A percentile compares a stretch with the other conserved stretches of the same genome.
Conservation (phyloP, 2,329 filamentous ascomycete species). For the Ceratocystis variospora region DNA sequence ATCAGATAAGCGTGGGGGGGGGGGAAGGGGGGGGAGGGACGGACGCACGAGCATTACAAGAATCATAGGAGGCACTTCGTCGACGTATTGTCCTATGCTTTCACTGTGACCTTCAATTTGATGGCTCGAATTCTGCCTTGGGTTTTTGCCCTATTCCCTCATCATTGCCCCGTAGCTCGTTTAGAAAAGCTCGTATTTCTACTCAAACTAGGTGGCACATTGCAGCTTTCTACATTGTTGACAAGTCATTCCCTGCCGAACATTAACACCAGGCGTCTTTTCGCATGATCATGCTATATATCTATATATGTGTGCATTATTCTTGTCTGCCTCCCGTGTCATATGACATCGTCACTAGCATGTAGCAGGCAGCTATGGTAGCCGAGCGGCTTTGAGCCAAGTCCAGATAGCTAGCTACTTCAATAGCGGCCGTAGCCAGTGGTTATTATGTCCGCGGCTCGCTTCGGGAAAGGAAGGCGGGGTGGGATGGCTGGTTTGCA, state of each 20-base stretch:
- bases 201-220: background rate
- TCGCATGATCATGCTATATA: background rate
- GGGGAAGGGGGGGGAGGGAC: background rate
- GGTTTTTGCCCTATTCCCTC: background rate
- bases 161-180: too few relatives aligned
- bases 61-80: background rate
- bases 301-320: too few relatives aligned
- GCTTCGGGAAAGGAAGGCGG: background rate
- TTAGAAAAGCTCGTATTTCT: background rate
- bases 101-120: background rate
- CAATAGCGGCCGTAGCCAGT: background rate
- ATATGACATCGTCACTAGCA: background rate
- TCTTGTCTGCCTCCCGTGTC: background rate
- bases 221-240: background rate
- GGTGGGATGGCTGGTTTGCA: background rate
- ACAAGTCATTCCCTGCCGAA: background rate
- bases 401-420: background rate
- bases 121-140: background rate
- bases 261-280: background rate
- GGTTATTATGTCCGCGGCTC: background rate
- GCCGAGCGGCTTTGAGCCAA: background rate
- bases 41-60: background rate
- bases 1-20: conserved; percentile 5
- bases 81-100: background rate
- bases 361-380: background rate